These are phyloP conservation scores for Calonectria honghensis DNA, from an alignment of 2,329 filamentous ascomycete species.

Conservation along the genomic window DNA sequence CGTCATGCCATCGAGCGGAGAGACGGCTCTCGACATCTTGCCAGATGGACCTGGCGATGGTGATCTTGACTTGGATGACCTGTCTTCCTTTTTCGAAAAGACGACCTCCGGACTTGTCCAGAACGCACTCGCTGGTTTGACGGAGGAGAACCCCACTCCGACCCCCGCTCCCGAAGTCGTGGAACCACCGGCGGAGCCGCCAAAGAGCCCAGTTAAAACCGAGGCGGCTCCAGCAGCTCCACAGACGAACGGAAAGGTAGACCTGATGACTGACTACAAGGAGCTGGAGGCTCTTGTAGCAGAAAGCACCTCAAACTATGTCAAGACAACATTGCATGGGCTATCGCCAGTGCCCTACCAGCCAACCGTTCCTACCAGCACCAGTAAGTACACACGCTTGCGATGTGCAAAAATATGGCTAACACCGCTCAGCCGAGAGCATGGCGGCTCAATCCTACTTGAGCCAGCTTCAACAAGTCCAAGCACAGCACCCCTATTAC, in stretches of 20 bases:
- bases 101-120: slow-evolving; percentile 64
- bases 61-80: slow-evolving; percentile 63
- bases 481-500: slow-evolving; percentile 61
- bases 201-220: slow-evolving; percentile 54
- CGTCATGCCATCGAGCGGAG: slow-evolving; percentile 57
- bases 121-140: slow-evolving; percentile 62
- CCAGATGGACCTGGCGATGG: slow-evolving; percentile 55
- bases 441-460: slow-evolving; percentile 61
- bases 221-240: slow-evolving; percentile 44
- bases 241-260: slow-evolving; percentile 57
- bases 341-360: slow-evolving; percentile 66
- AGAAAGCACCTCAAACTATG: slow-evolving; percentile 67
- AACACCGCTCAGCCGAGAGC: slow-evolving; percentile 54
- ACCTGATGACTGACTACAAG: slow-evolving; percentile 63
- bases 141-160: slow-evolving; percentile 53
- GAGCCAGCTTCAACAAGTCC: slow-evolving; percentile 62
- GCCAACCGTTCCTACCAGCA: slow-evolving; percentile 64
- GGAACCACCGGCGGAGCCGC: slow-evolving; percentile 49
- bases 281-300: slow-evolving; percentile 66
- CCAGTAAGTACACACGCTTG: slow-evolving; percentile 54
- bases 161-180: slow-evolving; percentile 46
- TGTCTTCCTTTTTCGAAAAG: slow-evolving; percentile 66
- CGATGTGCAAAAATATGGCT: slow-evolving; percentile 3
- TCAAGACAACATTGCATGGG: slow-evolving; percentile 65
- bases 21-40: slow-evolving; percentile 53